Percentiles rank a stretch among this genome's conserved stretches.
Evolutionary conservation across 2,329 filamentous ascomycete genomes (phyloP).

Genomic region (Hypoxylon sp.): DNA sequence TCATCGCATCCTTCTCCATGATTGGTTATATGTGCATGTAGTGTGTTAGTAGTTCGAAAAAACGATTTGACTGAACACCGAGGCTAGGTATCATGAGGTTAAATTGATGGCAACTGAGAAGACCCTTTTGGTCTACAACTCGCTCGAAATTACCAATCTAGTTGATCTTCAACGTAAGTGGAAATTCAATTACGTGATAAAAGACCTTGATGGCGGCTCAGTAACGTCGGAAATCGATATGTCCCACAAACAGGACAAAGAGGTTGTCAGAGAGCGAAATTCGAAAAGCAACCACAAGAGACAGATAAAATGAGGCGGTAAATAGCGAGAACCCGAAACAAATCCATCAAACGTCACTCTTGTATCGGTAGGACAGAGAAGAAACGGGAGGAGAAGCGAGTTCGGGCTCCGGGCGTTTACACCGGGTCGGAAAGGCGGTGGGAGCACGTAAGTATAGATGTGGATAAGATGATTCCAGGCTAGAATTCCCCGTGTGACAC

Average conservation of each 20-base stretch:
- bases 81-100: not conserved
- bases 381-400: conserved; percentile 6
- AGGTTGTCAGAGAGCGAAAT: conserved; percentile 7
- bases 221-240: conserved; percentile 2
- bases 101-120: conserved; percentile 4
- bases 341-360: conserved; percentile 4
- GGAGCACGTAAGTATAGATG: not conserved
- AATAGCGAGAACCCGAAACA: no score
- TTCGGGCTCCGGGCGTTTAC: conserved; percentile 1
- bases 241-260: conserved; percentile 12
- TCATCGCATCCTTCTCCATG: conserved; percentile 26
- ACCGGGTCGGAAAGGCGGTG: conserved; percentile 6
- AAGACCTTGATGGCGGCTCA: conserved; percentile 32
- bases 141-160: conserved; percentile 2
- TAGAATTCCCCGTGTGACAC: not conserved
- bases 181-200: not conserved
- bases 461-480: no score
- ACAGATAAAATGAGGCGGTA: no score
- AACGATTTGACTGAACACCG: not conserved
- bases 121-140: conserved; percentile 8
- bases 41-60: not conserved
- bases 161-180: not conserved
- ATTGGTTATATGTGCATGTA: not conserved
- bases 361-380: conserved; percentile 7
- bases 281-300: not conserved